phyloP scores from a whole-genome alignment of 495 filamentous ascomycete species.

The Hypoxylon trugodes region DNA sequence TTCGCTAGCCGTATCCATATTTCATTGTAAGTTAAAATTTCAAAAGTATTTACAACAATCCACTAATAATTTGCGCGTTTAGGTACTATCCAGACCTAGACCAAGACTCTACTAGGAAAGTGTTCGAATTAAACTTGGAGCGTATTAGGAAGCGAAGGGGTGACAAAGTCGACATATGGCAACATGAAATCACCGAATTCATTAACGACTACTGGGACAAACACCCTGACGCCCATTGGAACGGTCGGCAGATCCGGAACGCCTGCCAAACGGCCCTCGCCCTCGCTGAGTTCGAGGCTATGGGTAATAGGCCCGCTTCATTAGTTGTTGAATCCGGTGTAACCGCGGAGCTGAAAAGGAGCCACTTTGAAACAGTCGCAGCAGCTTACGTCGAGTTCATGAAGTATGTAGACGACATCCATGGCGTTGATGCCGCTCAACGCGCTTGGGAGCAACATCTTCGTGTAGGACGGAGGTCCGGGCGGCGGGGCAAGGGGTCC shows the following conservation, averaged over 20 bases:
- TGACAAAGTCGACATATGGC: not conserved
- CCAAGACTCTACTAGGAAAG: not conserved
- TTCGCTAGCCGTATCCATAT: slow-evolving; percentile 59
- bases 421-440: not conserved
- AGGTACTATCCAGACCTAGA: slow-evolving; percentile 44
- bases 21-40: too few species aligned
- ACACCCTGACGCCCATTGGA: slow-evolving; percentile 36
- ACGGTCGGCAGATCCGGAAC: slow-evolving; percentile 54
- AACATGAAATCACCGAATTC: not conserved
- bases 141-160: slow-evolving; percentile 13
- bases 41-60: too few species aligned
- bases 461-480: too few species aligned
- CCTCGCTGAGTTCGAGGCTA: slow-evolving; percentile 43
- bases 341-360: not conserved
- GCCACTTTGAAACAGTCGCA: not conserved
- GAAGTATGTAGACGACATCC: not conserved
- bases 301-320: not conserved
- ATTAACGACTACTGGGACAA: slow-evolving; percentile 2
- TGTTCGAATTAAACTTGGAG: slow-evolving; percentile 22
- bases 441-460: too few species aligned
- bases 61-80: too few species aligned
- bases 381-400: not conserved
- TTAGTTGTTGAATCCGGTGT: not conserved
- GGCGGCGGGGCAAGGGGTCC: too few species aligned
- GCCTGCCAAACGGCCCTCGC: slow-evolving; percentile 49